These are phyloP conservation scores for Exserohilum turcica DNA, from an alignment of 2,329 filamentous ascomycete genomes.

Conservation along the genomic window DNA sequence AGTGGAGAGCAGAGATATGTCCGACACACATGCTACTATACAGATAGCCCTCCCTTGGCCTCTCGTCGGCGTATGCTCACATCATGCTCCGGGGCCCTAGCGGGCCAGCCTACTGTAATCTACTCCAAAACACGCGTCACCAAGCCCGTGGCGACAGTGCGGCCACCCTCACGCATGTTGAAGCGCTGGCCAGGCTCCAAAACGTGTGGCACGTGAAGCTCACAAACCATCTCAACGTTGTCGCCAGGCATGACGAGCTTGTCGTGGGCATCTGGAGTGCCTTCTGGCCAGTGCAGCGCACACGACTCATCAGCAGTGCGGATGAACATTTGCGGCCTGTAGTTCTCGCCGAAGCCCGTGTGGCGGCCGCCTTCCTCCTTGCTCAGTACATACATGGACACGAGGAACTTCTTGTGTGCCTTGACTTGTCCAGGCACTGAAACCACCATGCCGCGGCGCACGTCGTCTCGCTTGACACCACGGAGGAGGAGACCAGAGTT, in stretches of 20 bases:
- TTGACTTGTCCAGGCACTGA: conserved; percentile 81
- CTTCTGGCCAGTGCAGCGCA: conserved; percentile 84
- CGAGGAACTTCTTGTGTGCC: conserved; percentile 88
- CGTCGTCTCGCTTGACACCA: conserved; percentile 93
- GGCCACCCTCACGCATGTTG: conserved; percentile 96
- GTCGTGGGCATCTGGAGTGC: conserved; percentile 69
- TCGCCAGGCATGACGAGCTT: conserved; percentile 98
- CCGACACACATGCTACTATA: conserved; percentile 28
- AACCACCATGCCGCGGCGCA: conserved; percentile 93
- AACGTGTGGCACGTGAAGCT: conserved; percentile 82
- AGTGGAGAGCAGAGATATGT: conserved; percentile 34
- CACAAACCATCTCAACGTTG: conserved; percentile 96
- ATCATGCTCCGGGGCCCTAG: not conserved
- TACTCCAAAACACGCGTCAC: conserved; percentile 47
- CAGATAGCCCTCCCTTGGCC: conserved; percentile 21
- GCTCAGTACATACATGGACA: conserved; percentile 94
- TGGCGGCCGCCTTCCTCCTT: conserved; percentile 98
- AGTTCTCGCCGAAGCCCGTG: conserved; percentile 94
- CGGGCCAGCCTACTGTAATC: conserved; percentile 35
- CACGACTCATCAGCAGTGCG: conserved; percentile 82
- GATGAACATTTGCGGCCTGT: conserved; percentile 95
- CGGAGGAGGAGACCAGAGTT: conserved; percentile 97
- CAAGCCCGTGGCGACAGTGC: conserved; percentile 53
- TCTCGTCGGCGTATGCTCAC: conserved; percentile 14
- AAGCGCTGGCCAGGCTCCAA: conserved; percentile 92